These are phyloP conservation scores for Peribolospora baueri DNA, from an alignment of 768 basidiomycete species.

Conservation along the genomic window DNA sequence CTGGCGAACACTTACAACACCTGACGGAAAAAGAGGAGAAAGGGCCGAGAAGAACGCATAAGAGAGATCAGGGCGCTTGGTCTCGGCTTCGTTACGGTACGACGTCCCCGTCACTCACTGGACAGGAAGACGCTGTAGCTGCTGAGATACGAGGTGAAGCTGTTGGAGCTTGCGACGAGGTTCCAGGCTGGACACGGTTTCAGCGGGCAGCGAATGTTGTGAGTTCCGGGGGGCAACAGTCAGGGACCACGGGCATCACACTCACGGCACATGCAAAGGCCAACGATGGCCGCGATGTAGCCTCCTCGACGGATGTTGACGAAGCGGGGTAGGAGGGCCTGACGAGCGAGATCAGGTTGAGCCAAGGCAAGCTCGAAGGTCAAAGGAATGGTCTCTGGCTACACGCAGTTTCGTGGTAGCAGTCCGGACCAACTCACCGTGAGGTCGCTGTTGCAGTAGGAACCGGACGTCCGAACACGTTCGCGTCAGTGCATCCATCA, in stretches of 20 bases:
- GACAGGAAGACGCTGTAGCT: slow-evolving; percentile 60
- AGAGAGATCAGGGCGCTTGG: slow-evolving; percentile 29
- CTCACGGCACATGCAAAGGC: slow-evolving; percentile 34
- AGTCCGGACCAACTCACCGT: too few species aligned
- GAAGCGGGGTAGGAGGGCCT: slow-evolving; percentile 45
- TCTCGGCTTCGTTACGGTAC: too few species aligned
- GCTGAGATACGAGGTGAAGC: slow-evolving; percentile 55
- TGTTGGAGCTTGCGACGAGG: slow-evolving; percentile 21
- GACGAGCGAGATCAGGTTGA: slow-evolving; percentile 31
- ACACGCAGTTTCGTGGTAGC: too few species aligned
- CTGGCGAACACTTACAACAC: background rate
- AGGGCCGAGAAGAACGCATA: slow-evolving; percentile 33
- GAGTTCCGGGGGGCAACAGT: background rate
- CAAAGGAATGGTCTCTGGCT: too few species aligned
- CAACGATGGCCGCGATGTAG: slow-evolving; percentile 55
- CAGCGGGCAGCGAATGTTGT: background rate
- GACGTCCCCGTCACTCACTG: background rate
- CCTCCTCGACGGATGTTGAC: slow-evolving; percentile 68
- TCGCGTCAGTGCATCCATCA: too few species aligned
- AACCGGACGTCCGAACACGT: too few species aligned
- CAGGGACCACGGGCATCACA: background rate
- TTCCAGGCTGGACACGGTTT: slow-evolving; percentile 25
- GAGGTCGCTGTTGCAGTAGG: too few species aligned
- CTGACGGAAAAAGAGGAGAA: background rate
- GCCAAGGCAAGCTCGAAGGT: too few species aligned